phyloP scores from a whole-genome alignment of 108 stramenopile genomes.

The Cyclotella distinguenda region DNA sequence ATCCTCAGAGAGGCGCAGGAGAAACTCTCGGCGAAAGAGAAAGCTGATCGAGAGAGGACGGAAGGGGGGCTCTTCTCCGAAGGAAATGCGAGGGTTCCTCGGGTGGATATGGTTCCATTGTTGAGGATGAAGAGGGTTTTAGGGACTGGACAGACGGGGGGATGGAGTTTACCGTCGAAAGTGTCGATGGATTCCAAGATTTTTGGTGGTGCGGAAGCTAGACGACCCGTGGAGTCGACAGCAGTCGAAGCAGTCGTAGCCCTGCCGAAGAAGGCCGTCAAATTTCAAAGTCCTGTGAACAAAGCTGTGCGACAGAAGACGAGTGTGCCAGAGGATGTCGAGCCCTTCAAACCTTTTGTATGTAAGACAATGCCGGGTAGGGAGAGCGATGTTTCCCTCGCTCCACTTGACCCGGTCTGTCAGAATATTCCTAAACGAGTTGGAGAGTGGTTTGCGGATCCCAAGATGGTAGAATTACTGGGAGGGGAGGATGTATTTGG shows the following conservation, averaged over 20 bases:
- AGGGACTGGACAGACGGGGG: constrained; percentile 38
- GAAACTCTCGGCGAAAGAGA: neutral
- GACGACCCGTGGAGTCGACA: too few species aligned
- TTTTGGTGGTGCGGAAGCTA: neutral
- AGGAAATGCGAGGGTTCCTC: too few species aligned
- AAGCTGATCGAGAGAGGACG: neutral
- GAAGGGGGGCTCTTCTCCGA: too few species aligned
- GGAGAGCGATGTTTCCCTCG: neutral
- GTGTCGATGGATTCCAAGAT: neutral
- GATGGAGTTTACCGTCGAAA: constrained; percentile 8
- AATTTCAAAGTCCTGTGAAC: neutral
- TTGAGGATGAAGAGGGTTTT: constrained; percentile 40
- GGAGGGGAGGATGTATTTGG: constrained; percentile 3
- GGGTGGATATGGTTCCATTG: constrained; percentile 17
- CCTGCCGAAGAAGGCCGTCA: constrained; percentile 6
- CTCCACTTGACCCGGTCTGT: neutral
- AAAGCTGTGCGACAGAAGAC: neutral
- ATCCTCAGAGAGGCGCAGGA: neutral
- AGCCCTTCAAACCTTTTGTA: neutral
- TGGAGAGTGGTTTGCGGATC: neutral
- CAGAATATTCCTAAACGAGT: neutral
- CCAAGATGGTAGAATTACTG: too few species aligned
- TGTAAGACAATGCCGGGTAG: neutral
- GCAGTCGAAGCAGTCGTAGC: neutral
- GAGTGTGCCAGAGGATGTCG: neutral